Base-by-base conservation (phyloP, 192 early-diverging fungal species). In the Coemansia biformis region DNA sequence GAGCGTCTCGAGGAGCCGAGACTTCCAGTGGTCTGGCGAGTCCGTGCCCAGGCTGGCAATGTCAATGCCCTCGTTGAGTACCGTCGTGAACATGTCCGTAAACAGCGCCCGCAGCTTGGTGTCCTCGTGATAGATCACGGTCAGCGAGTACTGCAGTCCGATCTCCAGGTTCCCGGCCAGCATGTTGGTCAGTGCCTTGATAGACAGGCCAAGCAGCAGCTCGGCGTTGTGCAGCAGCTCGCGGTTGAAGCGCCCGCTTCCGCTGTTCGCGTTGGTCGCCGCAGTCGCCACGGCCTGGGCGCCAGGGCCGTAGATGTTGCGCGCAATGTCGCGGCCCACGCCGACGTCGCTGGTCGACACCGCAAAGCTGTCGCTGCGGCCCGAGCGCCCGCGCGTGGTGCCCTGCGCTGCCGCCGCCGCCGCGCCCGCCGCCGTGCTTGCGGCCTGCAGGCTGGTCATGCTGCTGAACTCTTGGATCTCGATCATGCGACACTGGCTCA, bases 101-200 rank as follows among this genome's bases (percentile, higher is more conserved):
- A 96, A 98, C 18, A 91, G 81, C 1, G 88, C 85, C 15, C 95
- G 79, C 42, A 87, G 90, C 52, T 85, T 82, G 13, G 83, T 79
- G 63, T 96, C 92, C 62, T 92, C 91, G 60, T 95, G 87, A 51
- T 94, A 96, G 12, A 83, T 87, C 77, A 92, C 86, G 0, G 88
- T 79, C 18, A 98, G 62, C 36, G 90, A 92, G 63, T 84, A 90
- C 68, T 89, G 83, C 47, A 98, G 69, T 19, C 90, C 93, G 38
- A 90, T 82, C 59, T 96, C 93, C 39, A 96, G 80, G 65, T 98
- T 98, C 5, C 89, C 86, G 9, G 86, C 82, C 17, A 98, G 65
- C 57, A 98, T 80, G 56, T 94, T 89, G 16, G 90, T 89, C 36
- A 98, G 73, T 2, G 88, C 88, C 38, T 86, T 79, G 63, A 96